These are phyloP conservation scores for Pleurotus tuoliensis DNA, from an alignment of 768 basidiomycete species.

Conservation along the genomic window DNA sequence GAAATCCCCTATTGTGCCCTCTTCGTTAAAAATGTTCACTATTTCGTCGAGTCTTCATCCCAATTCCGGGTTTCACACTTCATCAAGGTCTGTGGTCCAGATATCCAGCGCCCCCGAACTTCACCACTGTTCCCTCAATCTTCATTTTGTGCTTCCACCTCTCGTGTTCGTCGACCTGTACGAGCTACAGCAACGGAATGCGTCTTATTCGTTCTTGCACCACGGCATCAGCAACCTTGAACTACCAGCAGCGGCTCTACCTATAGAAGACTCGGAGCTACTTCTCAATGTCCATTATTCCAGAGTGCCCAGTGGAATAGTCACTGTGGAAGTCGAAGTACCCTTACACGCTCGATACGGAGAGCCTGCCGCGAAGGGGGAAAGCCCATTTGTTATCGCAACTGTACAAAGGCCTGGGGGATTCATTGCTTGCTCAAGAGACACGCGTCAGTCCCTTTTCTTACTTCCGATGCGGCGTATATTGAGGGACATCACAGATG, in stretches of 20 bases:
- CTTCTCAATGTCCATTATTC: slow-evolving; percentile 20
- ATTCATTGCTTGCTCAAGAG: slow-evolving; percentile 33
- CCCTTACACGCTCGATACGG: slow-evolving; percentile 49
- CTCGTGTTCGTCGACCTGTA: slow-evolving; percentile 45
- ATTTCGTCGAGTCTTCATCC: slow-evolving; percentile 8
- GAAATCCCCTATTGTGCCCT: too few species aligned
- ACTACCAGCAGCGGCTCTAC: slow-evolving; percentile 37
- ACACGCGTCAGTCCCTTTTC: slow-evolving; percentile 16
- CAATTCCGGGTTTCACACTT: slow-evolving; percentile 8
- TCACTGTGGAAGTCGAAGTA: slow-evolving; percentile 28
- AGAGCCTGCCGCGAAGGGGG: slow-evolving; percentile 16
- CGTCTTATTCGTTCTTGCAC: slow-evolving; percentile 35
- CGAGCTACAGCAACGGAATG: slow-evolving; percentile 36
- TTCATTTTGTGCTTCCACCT: slow-evolving; percentile 37
- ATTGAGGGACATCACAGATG: neutral
- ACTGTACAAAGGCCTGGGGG: slow-evolving; percentile 32
- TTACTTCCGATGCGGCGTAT: neutral
- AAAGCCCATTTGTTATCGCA: slow-evolving; percentile 20
- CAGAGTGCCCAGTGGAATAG: slow-evolving; percentile 5
- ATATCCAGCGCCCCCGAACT: neutral
- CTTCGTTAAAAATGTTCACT: neutral
- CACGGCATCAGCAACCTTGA: slow-evolving; percentile 44
- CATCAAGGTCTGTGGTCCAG: slow-evolving; percentile 1
- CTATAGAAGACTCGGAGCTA: slow-evolving; percentile 17
- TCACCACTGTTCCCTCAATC: slow-evolving; percentile 31